These are phyloP conservation scores for Rhizophlyctis rosea DNA, from an alignment of 192 early-diverging fungal species.

Conservation along the genomic window DNA sequence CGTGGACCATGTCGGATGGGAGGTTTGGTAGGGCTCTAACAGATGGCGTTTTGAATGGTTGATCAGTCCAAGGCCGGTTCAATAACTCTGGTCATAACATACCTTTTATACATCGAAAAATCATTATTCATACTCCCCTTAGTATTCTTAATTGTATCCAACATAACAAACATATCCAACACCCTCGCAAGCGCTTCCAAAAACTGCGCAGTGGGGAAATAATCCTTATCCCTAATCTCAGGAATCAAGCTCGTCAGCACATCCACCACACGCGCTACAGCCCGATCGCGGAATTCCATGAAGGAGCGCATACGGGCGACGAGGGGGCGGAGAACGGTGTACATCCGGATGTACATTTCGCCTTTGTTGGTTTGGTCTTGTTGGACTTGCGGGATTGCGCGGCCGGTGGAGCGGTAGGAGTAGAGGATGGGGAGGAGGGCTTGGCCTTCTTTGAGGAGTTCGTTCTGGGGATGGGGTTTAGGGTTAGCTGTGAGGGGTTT, in stretches of 20 bases:
- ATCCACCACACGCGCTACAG: conserved; percentile 29
- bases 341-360: conserved; percentile 27
- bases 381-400: conserved; percentile 47
- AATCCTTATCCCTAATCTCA: conserved; percentile 28
- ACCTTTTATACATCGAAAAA: conserved; percentile 52
- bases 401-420: conserved; percentile 38
- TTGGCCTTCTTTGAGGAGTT: conserved; percentile 34
- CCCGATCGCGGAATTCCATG: conserved; percentile 41
- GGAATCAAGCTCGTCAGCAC: conserved; percentile 32
- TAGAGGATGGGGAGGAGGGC: conserved; percentile 38
- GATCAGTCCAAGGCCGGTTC: too few relatives aligned
- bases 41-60: not conserved
- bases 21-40: conserved; percentile 24
- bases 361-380: conserved; percentile 30
- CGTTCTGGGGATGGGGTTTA: conserved; percentile 18
- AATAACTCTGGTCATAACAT: too few relatives aligned
- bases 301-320: conserved; percentile 42
- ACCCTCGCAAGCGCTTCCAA: conserved; percentile 31
- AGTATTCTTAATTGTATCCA: conserved; percentile 53
- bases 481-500: too few relatives aligned
- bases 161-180: conserved; percentile 42
- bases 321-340: conserved; percentile 39
- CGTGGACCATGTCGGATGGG: conserved; percentile 13
- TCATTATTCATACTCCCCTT: conserved; percentile 57
- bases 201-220: conserved; percentile 36